Base-by-base conservation (phyloP, 2,329 filamentous ascomycete species). In the Epichloe scottii region DNA sequence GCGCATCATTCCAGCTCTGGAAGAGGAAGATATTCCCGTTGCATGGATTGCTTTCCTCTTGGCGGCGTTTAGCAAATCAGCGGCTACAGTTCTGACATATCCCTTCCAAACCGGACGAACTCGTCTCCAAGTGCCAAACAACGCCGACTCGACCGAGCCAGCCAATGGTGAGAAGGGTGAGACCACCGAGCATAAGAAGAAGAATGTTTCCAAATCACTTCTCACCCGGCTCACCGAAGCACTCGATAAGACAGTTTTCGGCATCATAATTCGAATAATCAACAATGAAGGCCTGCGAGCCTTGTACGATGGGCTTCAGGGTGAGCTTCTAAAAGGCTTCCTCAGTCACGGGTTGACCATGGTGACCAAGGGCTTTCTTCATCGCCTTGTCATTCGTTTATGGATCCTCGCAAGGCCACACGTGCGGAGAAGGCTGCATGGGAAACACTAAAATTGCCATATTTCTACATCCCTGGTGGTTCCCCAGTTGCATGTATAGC, bases 61-160 rank as follows among this genome's bases (percentile, higher is more conserved):
- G 35, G 89, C 89, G 0, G 89, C 89, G 0, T 62, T 84, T 26
- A 89, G 85, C 66, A 95, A 95, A 68, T 82, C 82, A 0, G 70
- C 84, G 23, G 89, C 89, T 0, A 87, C 83, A 7, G 76, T 80
- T 0, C 69, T 89, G 52, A 95, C 87, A 1, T 95, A 95, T 62
- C 90, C 90, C 0, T 84, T 95, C 64, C 86, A 87, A 51, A 81
- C 89, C 33, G 88, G 87, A n/a, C 91, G 91, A 68, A 81, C 87
- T 2, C 76, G 87, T 26, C 77, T 87, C 3, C 88, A 94, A 63
- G 78, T 85, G 23, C 74, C 76, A 1, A 56, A 66, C 63, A 26
- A 66, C 62, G 48, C 56, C 39, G 39, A 46, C 26, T 19, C 48
- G 3, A 41, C 56, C 15, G 47, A 56, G 21, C n/a, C 42, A 19